Percentiles rank a stretch among this genome's conserved stretches.
Evolutionary conservation across 2,329 filamentous ascomycete species (phyloP).

Genomic region (Neofusicoccum sp.): DNA sequence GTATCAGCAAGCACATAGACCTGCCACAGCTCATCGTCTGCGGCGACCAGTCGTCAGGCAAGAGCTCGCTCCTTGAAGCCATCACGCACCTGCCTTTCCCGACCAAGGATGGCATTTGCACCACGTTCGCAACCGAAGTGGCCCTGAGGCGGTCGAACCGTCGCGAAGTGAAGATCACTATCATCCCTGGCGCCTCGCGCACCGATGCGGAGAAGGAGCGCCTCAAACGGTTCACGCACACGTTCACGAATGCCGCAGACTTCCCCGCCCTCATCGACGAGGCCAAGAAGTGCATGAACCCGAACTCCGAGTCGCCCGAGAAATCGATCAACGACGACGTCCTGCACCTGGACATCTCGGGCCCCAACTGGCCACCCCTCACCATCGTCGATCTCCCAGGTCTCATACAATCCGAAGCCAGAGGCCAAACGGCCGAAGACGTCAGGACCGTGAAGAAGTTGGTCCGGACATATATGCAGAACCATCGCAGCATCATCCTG

Average conservation of each 20-base stretch:
- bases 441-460: slow-evolving; percentile 35
- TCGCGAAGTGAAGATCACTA: slow-evolving; percentile 47
- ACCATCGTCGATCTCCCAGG: slow-evolving; percentile 43
- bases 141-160: slow-evolving; percentile 50
- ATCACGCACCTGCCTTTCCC: slow-evolving; percentile 65
- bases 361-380: slow-evolving; percentile 32
- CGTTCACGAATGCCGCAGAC: slow-evolving; percentile 37
- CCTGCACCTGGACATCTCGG: slow-evolving; percentile 32
- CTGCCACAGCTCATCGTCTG: slow-evolving; percentile 61
- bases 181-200: slow-evolving; percentile 33
- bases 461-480: slow-evolving; percentile 59
- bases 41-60: slow-evolving; percentile 63
- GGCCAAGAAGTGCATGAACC: slow-evolving; percentile 56
- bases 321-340: slow-evolving; percentile 30
- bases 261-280: slow-evolving; percentile 52
- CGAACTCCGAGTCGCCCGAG: not conserved
- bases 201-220: slow-evolving; percentile 31
- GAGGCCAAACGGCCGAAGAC: slow-evolving; percentile 37
- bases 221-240: slow-evolving; percentile 37
- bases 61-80: slow-evolving; percentile 67
- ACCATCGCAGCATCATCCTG: slow-evolving; percentile 61
- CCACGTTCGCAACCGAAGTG: slow-evolving; percentile 64
- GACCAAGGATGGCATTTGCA: slow-evolving; percentile 58
- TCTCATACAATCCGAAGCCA: slow-evolving; percentile 38
- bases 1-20: slow-evolving; percentile 47